Base-by-base conservation (phyloP, 2,329 filamentous ascomycete species). In the Aspergillus amoenus region DNA sequence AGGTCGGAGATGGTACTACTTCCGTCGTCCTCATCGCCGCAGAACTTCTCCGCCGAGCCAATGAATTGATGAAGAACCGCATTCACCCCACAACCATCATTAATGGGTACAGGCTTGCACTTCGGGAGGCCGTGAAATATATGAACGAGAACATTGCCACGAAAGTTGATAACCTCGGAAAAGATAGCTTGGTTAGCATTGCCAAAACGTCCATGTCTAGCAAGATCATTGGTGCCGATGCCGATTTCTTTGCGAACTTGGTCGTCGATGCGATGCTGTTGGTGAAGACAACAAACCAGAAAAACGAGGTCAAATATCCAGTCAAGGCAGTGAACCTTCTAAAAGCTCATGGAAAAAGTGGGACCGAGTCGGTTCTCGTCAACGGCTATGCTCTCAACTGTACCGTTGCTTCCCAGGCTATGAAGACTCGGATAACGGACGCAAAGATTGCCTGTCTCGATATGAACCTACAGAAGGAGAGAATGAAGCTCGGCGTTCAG, bases 51-150 rank as follows among this genome's bases (percentile, higher is more conserved):
- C 87, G 90, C 74, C 85, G 94, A 77, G 94, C 88, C 62, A 99
- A 99, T 81, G 94, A 99, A 80, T 85, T 99, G 65, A 95, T 97
- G 90, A 97, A 94, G 84, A 99, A 97, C 85, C 90, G 93, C 76
- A 99, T 99, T 85, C 94, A 99, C 80, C 95, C 94, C 56, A 99
- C 94, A 24, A 99, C 95, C 60, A 97, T 99, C 79, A 99, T 99
- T 74, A 97, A 92, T 61, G 94, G 94, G 70, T 99, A 99, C 84
- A 86, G 94, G 71, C 85, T 99, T 70, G 94, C 94, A 60, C 84
- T 99, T 66, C 86, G 94, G 70, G 94, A 99, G 82, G 94, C 94
- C 58, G 88, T 99, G 73, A 95, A 96, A 79, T 99, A 97, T 80
- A 95, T 99, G 88, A 93, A 91, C 79, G 94, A 99, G 78, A 96